These are phyloP conservation scores for Candida cerambycidarum DNA, from an alignment of 805 yeast species.

Conservation along the genomic window DNA sequence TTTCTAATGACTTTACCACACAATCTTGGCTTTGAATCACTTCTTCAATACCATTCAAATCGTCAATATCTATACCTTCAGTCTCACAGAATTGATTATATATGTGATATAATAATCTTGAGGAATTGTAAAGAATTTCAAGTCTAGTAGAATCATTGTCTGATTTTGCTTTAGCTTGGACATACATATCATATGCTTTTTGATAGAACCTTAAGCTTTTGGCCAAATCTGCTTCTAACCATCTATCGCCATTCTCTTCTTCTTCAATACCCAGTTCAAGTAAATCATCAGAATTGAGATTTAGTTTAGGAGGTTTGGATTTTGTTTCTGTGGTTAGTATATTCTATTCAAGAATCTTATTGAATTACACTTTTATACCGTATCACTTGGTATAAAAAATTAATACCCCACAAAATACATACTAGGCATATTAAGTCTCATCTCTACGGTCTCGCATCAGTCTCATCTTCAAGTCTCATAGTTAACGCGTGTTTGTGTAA, in stretches of 20 bases:
- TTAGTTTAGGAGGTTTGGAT: neutral
- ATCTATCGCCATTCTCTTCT: slow-evolving; percentile 76
- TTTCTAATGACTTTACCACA: slow-evolving; percentile 38
- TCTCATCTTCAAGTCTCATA: neutral
- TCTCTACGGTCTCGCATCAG: neutral
- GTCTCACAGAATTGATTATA: slow-evolving; percentile 49
- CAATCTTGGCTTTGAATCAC: slow-evolving; percentile 18
- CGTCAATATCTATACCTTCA: slow-evolving; percentile 42
- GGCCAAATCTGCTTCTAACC: slow-evolving; percentile 64
- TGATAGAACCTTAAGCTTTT: slow-evolving; percentile 67
- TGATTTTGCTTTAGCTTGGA: slow-evolving; percentile 8
- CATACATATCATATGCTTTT: slow-evolving; percentile 47
- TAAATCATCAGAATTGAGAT: slow-evolving; percentile 35
- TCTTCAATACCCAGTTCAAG: slow-evolving; percentile 57
- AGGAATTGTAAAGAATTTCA: slow-evolving; percentile 60
- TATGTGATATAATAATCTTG: slow-evolving; percentile 59
- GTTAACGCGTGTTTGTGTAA: neutral
- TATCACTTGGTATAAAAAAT: too few relatives aligned
- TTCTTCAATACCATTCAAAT: slow-evolving; percentile 32
- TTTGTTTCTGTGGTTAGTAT: slow-evolving; percentile 2
- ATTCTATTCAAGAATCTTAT: too few relatives aligned
- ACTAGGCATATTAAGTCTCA: slow-evolving; percentile 5
- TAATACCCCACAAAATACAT: neutral
- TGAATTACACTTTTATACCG: too few relatives aligned
- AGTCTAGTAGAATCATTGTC: slow-evolving; percentile 2